Evolutionary conservation across 202 grass and related monocot species (phyloP).

Genomic region (Brachypodium distachyon): DNA sequence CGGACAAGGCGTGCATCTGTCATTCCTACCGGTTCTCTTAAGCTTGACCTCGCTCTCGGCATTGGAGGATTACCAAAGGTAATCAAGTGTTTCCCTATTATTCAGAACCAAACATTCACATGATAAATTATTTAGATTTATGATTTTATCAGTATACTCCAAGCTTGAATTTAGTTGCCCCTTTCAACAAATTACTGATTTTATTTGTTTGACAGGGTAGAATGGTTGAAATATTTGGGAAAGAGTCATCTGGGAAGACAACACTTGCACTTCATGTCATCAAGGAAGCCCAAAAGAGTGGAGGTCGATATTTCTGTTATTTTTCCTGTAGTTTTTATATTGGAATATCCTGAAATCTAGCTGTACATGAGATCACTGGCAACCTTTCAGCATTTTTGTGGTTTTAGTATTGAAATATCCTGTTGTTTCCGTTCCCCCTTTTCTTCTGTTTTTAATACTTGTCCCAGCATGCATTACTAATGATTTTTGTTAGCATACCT

Average conservation of each 20-base stretch:
- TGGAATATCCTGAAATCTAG: no score
- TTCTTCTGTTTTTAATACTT: conserved; percentile 11
- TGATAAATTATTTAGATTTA: neutral
- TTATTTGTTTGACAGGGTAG: conserved; percentile 54
- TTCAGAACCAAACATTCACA: neutral
- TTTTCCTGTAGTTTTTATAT: neutral
- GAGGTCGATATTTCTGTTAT: conserved; percentile 47
- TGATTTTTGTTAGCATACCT: no score
- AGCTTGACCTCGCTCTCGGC: conserved; percentile 81
- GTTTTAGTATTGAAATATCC: no score
- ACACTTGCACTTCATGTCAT: conserved; percentile 90
- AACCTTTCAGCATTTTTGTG: neutral
- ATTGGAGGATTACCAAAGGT: conserved; percentile 95
- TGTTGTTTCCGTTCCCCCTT: no score
- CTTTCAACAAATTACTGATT: conserved; percentile 9
- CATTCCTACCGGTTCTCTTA: conserved; percentile 79
- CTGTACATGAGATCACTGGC: neutral
- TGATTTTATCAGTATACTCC: neutral
- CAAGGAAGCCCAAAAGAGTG: conserved; percentile 88
- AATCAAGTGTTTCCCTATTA: conserved; percentile 2
- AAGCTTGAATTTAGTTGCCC: neutral
- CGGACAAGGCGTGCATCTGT: conserved; percentile 41
- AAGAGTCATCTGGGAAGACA: conserved; percentile 93
- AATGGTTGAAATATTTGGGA: conserved; percentile 94
- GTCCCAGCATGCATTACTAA: neutral